Conservation (phyloP, 1,139 yeast species). For the Diutina mesorugosa region DNA sequence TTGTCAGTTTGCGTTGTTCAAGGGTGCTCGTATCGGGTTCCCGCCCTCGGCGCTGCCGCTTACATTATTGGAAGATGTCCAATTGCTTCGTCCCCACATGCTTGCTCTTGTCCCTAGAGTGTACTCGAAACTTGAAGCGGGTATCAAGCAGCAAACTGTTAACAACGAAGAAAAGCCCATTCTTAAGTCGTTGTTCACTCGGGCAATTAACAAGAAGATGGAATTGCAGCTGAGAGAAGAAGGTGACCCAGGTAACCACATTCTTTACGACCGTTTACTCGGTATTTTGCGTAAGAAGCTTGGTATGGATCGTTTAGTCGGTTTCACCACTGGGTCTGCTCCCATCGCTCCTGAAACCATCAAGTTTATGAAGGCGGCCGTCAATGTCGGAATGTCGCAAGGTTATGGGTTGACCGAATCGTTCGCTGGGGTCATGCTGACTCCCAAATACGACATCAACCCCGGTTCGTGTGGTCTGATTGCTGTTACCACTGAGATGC, state of each 20-base stretch:
- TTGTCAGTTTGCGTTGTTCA: constrained; percentile 14
- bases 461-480: constrained; percentile 33
- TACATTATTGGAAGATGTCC: constrained; percentile 25
- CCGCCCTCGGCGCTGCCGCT: constrained; percentile 33
- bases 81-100: constrained; percentile 17
- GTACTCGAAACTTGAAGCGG: constrained; percentile 13
- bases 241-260: constrained; percentile 17
- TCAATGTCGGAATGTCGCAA: constrained; percentile 25
- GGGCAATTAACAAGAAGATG: constrained; percentile 19
- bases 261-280: constrained; percentile 18
- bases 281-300: constrained; percentile 18
- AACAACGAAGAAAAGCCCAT: constrained; percentile 16
- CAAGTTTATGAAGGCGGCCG: constrained; percentile 25
- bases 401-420: constrained; percentile 37
- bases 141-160: constrained; percentile 9
- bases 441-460: constrained; percentile 17
- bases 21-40: constrained; percentile 25
- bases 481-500: constrained; percentile 20
- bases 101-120: constrained; percentile 14
- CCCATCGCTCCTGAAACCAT: constrained; percentile 31
- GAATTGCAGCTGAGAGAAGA: constrained; percentile 17
- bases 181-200: constrained; percentile 13
- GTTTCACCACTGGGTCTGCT: constrained; percentile 26
- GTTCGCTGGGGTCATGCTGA: constrained; percentile 26
- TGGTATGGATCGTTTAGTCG: constrained; percentile 20